Evolutionary conservation across 345 rosid species (phyloP), one percentile per base, ranked within the genome.

Genomic region (Odontarrhena argentea): DNA sequence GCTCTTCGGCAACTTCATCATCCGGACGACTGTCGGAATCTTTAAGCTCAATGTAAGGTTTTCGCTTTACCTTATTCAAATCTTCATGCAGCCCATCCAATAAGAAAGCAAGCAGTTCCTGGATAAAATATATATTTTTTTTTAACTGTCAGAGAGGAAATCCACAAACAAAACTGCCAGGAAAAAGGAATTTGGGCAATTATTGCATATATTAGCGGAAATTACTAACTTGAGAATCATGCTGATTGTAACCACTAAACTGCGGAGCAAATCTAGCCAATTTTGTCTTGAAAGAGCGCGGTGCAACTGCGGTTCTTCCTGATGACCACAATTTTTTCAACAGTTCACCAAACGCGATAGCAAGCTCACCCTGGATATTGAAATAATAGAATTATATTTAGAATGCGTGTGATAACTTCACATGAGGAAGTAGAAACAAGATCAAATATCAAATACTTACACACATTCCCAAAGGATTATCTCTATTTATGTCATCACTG

Each of bases 241-340:
- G 97, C 82, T 94, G 99, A 75, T 91, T 94, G 68, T 94, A 94
- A 58, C 99, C 99, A 75, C 99, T 91, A 71, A 94, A 94, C 46
- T 94, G 99, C 14, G 99, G 97, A 73, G 99, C 99, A 80, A 94
- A 94, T 61, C 89, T 83, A 24, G 95, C 87, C 74, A 94, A 83
- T 75, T 87, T 94, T 68, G 93, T 96, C 77, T 94, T 94, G 62
- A 94, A 91, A 30, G 74, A 71, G 55, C 96, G 97, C 14, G 99
- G 99, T 43, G 96, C 85, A 72, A 91, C 68, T 54, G 93, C 50
- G 9, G 78, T 83, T 66, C 76, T 70, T 63, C 99, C 99, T 4
- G 96, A 83, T 57, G 96, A 91, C 97, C 99, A 91, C 52, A 85
- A 63, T 77, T 87, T 88, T 76, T 89, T 82, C 81, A 91, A 74